Percentiles rank a stretch among this genome's conserved stretches.
phyloP scores from a whole-genome alignment of 208 protist species.

The Naegleria fowleri region DNA sequence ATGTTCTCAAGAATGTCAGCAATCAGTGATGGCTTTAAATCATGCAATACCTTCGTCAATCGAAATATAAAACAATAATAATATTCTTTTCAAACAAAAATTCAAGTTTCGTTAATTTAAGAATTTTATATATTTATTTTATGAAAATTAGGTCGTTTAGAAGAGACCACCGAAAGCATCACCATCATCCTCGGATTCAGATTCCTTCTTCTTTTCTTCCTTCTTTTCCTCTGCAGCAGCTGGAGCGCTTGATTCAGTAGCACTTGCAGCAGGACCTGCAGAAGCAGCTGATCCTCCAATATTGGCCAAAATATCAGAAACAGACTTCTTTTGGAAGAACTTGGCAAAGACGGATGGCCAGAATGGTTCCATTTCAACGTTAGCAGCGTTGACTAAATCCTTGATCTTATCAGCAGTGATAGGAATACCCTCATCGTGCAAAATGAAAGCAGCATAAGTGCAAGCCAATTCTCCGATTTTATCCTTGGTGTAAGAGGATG shows the following conservation, averaged over 20 bases:
- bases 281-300: not conserved
- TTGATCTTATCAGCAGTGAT: slow-evolving; percentile 28
- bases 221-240: slow-evolving; percentile 26
- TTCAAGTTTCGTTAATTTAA: not conserved
- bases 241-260: not conserved
- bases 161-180: slow-evolving; percentile 18
- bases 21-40: too few species aligned
- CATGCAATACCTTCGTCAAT: too few species aligned
- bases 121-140: not conserved
- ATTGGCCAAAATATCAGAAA: slow-evolving; percentile 14
- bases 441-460: slow-evolving; percentile 19
- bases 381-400: not conserved
- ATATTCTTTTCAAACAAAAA: too few species aligned
- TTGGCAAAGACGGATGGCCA: slow-evolving; percentile 26
- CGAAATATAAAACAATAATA: too few species aligned
- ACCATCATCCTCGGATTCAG: slow-evolving; percentile 1
- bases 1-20: too few species aligned
- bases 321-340: not conserved
- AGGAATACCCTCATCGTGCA: slow-evolving; percentile 23
- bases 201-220: slow-evolving; percentile 16
- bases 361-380: slow-evolving; percentile 1
- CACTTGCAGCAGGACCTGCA: not conserved
- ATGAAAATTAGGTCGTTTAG: not conserved
- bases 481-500: slow-evolving; percentile 13
- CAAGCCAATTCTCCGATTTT: slow-evolving; percentile 18